phyloP scores from a whole-genome alignment of 768 basidiomycete genomes.

The Rubroboletus satanas region DNA sequence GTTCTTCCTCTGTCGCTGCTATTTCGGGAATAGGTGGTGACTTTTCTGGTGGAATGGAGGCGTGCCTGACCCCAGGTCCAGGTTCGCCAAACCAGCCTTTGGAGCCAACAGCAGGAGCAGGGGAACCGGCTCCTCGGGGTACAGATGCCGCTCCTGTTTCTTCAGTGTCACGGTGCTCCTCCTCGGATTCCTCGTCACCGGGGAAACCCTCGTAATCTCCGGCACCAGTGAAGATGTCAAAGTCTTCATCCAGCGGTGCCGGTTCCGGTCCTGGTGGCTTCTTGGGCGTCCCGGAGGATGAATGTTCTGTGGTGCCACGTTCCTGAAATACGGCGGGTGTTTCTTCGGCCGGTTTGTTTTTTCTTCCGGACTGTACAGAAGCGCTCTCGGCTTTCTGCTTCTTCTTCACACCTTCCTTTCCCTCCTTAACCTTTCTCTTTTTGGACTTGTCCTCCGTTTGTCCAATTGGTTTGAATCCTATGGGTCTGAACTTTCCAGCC shows the following conservation, averaged over 20 bases:
- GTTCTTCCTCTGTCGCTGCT: conserved; percentile 28
- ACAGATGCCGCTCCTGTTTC: conserved; percentile 8
- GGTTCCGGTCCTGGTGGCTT: conserved; percentile 17
- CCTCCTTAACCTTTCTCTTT: conserved; percentile 44
- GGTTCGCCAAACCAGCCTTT: conserved; percentile 47
- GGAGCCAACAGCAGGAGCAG: conserved; percentile 3
- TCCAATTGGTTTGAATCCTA: conserved; percentile 64
- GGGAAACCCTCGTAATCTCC: conserved; percentile 77
- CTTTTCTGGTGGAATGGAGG: conserved; percentile 7
- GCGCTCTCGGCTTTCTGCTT: conserved; percentile 47
- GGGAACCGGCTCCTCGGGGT: conserved; percentile 8
- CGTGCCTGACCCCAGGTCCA: conserved; percentile 27
- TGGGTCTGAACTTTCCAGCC: conserved; percentile 45
- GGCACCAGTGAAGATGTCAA: conserved; percentile 85
- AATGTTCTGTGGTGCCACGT: not conserved
- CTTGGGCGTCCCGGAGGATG: conserved; percentile 2
- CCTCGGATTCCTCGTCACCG: conserved; percentile 52
- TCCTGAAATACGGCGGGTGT: not conserved
- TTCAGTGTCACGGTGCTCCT: conserved; percentile 19
- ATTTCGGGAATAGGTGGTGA: conserved; percentile 12
- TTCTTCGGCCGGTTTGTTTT: not conserved
- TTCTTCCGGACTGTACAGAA: conserved; percentile 15
- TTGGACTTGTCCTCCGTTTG: conserved; percentile 40
- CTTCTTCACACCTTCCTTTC: conserved; percentile 48
- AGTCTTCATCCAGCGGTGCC: conserved; percentile 47